A percentile compares a stretch with the other conserved stretches of the same genome.
phyloP scores from a whole-genome alignment of 2,329 filamentous ascomycete genomes.

The Neonectria punicea region DNA sequence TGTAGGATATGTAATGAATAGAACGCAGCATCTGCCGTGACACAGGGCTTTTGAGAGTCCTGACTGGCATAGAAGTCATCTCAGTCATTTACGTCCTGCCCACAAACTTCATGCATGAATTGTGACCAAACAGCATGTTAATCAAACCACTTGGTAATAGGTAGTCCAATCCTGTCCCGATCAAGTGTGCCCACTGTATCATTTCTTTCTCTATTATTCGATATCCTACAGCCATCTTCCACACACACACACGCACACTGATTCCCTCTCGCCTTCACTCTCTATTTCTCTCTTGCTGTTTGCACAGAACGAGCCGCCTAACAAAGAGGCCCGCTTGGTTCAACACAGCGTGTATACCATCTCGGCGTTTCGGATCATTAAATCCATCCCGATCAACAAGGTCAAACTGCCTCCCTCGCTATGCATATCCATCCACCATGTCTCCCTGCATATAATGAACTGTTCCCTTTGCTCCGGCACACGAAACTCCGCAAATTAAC shows the following conservation, averaged over 20 bases:
- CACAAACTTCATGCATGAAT: background rate
- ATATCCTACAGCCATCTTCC: slow-evolving; percentile 26
- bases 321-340: slow-evolving; percentile 4
- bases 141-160: background rate
- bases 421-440: slow-evolving; percentile 28
- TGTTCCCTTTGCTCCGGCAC: slow-evolving; percentile 36
- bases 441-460: slow-evolving; percentile 23
- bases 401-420: slow-evolving; percentile 26
- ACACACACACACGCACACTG: background rate
- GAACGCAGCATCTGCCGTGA: background rate
- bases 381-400: slow-evolving; percentile 22
- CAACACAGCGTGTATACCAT: slow-evolving; percentile 11
- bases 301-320: slow-evolving; percentile 11
- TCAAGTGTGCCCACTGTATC: slow-evolving; percentile 1
- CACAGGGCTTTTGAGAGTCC: background rate
- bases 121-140: background rate
- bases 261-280: background rate
- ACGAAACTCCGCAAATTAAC: slow-evolving; percentile 26
- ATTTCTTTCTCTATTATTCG: slow-evolving; percentile 24
- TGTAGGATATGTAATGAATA: background rate
- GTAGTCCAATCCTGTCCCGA: background rate
- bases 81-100: no score
- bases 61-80: no score
- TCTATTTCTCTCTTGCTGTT: background rate
- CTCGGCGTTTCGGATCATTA: slow-evolving; percentile 9